Base-by-base conservation (phyloP, 2,329 filamentous ascomycete species). In the Fusarium pseudocircinatum region DNA sequence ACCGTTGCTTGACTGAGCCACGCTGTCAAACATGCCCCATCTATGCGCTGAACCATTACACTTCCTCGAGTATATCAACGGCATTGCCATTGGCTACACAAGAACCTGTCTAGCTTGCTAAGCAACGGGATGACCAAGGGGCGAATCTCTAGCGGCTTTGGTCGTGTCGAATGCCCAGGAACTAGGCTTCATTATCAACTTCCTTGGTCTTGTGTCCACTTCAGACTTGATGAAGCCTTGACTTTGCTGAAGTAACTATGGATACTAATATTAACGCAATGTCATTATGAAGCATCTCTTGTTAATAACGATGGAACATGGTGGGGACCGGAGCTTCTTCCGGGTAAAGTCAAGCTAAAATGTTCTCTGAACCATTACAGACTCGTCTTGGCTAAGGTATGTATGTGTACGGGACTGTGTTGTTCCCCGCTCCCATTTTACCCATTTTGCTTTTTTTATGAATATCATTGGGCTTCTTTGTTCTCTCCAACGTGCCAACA, bases 121-220 rank as follows among this genome's bases (percentile, higher is more conserved):
- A 69, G 47, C 46, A 66, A 53, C 61, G 57, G 63, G 60, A 71
- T 62, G 63, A 52, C 28, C 50, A 20, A 64, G 52, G 62, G 53
- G 39, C 43, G 54, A 36, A 30, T 34, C 34, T 54, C 26, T 54
- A 30, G 43, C 30, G 50, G 28, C 28, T 50, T 42, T 18, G 40
- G 15, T 30, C n/a, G 46, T 67, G 42, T 69, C 49, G 37, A 73
- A 64, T 24, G 24, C 47, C 63, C 42, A 50, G 52, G 57, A 36
- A 67, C 65, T 43, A 22, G 37, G 16, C 20, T 34, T 26, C 36
- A 59, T 18, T n/a, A 67, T 44, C 54, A n/a, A 16, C 34, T 32
- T 47, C 30, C n/a, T 52, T 20, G 14, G 63, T 49, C 32, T 14
- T 30, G 28, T 42, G 52, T 52, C 43, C 39, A 36, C 40, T 18